These are phyloP conservation scores for Neoconidiobolus thromboides DNA, from an alignment of 371 early-diverging fungal genomes.

Conservation along the genomic window DNA sequence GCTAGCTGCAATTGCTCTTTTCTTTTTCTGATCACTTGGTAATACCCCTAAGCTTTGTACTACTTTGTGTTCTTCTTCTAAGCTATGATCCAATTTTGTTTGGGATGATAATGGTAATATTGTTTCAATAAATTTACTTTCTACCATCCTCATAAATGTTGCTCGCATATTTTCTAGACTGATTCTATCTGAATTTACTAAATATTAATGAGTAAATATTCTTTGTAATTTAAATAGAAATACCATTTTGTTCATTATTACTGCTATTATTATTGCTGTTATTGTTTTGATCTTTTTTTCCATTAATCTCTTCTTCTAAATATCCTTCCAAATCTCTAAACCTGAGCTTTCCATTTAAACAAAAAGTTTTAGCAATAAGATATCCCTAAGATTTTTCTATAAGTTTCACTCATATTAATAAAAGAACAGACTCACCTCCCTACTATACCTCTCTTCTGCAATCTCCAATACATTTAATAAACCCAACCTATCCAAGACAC, in stretches of 20 bases:
- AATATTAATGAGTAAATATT: no score
- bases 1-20: neutral
- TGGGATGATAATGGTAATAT: neutral
- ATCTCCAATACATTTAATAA: neutral
- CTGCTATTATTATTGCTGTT: no score
- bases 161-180: neutral
- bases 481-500: neutral
- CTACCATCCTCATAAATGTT: neutral
- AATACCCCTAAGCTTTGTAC: neutral
- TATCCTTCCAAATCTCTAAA: neutral
- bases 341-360: slow-evolving; percentile 1
- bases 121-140: neutral
- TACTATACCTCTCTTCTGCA: neutral
- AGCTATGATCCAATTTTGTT: neutral
- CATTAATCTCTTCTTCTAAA: neutral
- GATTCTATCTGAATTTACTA: neutral
- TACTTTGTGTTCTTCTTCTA: neutral
- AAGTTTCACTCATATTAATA: neutral
- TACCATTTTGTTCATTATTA: no score
- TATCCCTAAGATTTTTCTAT: neutral
- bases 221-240: no score
- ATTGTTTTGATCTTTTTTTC: neutral
- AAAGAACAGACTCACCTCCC: neutral
- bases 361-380: neutral
- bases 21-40: neutral